Base-by-base conservation (phyloP, 2,329 filamentous ascomycete species). In the Xylaria sp. region DNA sequence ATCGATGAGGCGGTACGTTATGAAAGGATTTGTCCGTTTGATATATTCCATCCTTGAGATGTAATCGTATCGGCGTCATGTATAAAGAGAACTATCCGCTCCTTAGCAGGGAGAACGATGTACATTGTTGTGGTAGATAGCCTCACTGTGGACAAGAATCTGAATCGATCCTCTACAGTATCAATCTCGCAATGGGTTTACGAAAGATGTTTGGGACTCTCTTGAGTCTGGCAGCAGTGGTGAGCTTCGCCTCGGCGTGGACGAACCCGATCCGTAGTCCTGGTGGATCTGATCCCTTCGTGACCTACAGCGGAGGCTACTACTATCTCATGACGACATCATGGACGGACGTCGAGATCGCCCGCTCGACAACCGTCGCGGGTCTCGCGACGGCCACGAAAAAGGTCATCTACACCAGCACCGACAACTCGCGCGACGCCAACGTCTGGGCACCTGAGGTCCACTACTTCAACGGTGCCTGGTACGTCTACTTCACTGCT, bases 401-500 rank as follows among this genome's bases (percentile, higher is more conserved):
- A 23, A 87, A 86, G 70, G 74, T 80, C 2, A 84, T 89, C 33
- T 89, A 85, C 79, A 82, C 80, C 0, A 84, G 86, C 64, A 78
- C 76, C 4, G 83, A 82, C 18, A 74, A 85, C 1, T 79, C 78
- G 3, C 80, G 85, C 18, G 85, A 84, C 76, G 86, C 85, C 75
- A 88, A 87, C 63, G 83, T 89, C 46, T 89, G 87, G 87, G 86
- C 87, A 0, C 87, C 86, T 0, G 86, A 88, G 72, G 78, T 88
- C 0, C 86, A 88, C 72, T 84, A 83, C 65, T 74, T 88, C 8
- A 80, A 83, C n/a, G 79, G 78, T 15, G 73, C 64, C 20, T 84
- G 86, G 86, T 88, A 86, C 66, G 82, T 89, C 48, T 89, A 89
- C 78, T 89, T 88, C 67, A 70, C 74, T 28, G 76, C 77, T 49